Conservation (phyloP, 805 yeast species). For the Lachancea sp. region DNA sequence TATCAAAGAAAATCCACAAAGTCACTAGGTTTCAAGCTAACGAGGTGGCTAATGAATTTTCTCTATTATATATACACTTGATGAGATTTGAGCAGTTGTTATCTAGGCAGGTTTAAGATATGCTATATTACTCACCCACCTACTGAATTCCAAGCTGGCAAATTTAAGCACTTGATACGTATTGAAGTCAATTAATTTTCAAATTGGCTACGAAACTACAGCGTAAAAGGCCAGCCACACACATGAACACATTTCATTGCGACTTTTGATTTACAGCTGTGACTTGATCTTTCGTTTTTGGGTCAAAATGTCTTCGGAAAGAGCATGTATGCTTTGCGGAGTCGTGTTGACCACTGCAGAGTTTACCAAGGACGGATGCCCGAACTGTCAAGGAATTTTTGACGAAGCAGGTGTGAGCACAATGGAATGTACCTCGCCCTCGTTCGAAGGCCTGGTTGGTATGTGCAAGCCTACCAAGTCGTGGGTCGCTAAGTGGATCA, state of each 20-base stretch:
- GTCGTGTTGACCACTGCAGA: slow-evolving; percentile 74
- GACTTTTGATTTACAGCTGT: too few species aligned
- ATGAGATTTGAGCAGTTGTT: too few species aligned
- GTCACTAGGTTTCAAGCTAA: too few species aligned
- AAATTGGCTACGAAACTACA: not conserved
- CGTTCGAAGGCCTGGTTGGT: slow-evolving; percentile 93
- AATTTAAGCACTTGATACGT: not conserved
- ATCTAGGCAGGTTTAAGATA: too few species aligned
- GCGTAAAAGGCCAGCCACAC: not conserved
- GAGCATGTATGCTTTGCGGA: slow-evolving; percentile 98
- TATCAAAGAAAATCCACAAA: too few species aligned
- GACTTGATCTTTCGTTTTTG: not conserved
- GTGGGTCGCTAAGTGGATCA: slow-evolving; percentile 96
- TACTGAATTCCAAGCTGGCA: too few species aligned
- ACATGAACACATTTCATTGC: not conserved
- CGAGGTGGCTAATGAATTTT: too few species aligned
- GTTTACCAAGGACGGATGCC: slow-evolving; percentile 85
- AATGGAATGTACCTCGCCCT: slow-evolving; percentile 91
- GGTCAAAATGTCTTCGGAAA: slow-evolving; percentile 39
- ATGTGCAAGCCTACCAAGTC: slow-evolving; percentile 76
- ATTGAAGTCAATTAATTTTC: not conserved
- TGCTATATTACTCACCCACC: too few species aligned
- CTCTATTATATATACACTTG: too few species aligned
- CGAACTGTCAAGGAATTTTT: slow-evolving; percentile 88
- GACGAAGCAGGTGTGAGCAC: slow-evolving; percentile 80